These are phyloP conservation scores for Draba incana DNA, from an alignment of 345 rosid genomes.

Conservation along the genomic window DNA sequence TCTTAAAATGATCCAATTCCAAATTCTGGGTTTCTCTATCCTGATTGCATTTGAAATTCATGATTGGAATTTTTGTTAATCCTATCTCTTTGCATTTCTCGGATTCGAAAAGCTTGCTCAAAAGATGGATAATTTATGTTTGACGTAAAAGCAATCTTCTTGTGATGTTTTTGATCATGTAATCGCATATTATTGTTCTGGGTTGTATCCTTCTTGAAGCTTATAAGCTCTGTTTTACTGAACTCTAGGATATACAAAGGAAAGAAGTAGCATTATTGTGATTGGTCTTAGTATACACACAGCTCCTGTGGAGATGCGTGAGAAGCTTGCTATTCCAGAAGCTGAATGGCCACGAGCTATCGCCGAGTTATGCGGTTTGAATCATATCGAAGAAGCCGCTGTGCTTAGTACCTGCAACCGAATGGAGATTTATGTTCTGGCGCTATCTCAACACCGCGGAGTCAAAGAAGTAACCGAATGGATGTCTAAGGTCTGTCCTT, in stretches of 20 bases:
- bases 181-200: slow-evolving; percentile 4
- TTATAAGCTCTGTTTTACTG: slow-evolving; percentile 10
- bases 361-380: slow-evolving; percentile 72
- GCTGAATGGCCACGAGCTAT: slow-evolving; percentile 85
- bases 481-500: slow-evolving; percentile 77
- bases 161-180: neutral
- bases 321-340: slow-evolving; percentile 77
- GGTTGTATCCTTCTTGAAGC: slow-evolving; percentile 1
- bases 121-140: slow-evolving; percentile 13
- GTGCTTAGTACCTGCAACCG: slow-evolving; percentile 83
- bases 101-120: neutral
- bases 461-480: slow-evolving; percentile 85
- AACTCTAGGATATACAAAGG: slow-evolving; percentile 66
- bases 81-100: too few species aligned
- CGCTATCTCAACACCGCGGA: slow-evolving; percentile 75
- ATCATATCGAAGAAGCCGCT: slow-evolving; percentile 88
- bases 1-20: neutral
- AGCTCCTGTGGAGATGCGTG: slow-evolving; percentile 74
- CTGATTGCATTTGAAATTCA: slow-evolving; percentile 8
- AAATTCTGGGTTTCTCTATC: neutral
- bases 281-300: slow-evolving; percentile 75
- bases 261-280: slow-evolving; percentile 69
- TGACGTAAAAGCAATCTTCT: slow-evolving; percentile 24
- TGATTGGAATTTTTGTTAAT: neutral
- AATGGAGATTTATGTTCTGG: slow-evolving; percentile 74